Conservation (phyloP, 768 basidiomycete genomes). For the Coprinopsis sp. region DNA sequence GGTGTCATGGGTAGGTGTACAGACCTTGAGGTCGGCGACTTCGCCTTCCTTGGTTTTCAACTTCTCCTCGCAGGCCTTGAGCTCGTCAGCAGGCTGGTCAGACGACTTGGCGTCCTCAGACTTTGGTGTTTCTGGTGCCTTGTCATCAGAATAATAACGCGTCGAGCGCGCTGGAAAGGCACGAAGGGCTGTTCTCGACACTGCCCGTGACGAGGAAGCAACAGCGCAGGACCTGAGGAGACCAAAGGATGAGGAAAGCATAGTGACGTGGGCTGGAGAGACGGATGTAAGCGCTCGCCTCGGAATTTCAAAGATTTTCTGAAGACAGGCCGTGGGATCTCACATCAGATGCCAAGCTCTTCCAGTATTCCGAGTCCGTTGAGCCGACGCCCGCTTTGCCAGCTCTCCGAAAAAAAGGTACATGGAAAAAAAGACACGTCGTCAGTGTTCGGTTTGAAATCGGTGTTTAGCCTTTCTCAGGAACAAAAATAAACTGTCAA, state of each 20-base stretch:
- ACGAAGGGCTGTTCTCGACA: constrained; percentile 31
- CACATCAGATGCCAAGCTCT: no score
- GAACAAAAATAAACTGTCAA: no score
- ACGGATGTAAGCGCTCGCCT: no score
- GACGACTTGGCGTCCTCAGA: constrained; percentile 21
- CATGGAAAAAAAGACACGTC: background rate
- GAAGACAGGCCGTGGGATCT: no score
- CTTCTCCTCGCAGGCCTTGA: constrained; percentile 34
- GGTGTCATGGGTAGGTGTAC: background rate
- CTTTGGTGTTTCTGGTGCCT: constrained; percentile 27
- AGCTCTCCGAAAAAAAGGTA: background rate
- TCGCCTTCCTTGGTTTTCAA: constrained; percentile 79
- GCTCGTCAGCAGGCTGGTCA: constrained; percentile 25
- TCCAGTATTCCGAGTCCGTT: no score
- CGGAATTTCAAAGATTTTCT: no score
- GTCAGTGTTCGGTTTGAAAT: background rate
- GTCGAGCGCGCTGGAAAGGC: constrained; percentile 22
- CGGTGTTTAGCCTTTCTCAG: no score
- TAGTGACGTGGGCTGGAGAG: constrained; percentile 20
- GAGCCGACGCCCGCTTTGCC: no score
- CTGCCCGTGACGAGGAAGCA: constrained; percentile 44
- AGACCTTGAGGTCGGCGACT: constrained; percentile 79
- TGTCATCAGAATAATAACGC: constrained; percentile 61
- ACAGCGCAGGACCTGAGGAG: constrained; percentile 52
- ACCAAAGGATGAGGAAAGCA: constrained; percentile 43